phyloP scores from a whole-genome alignment of 768 basidiomycete species.

The Porpolomopsis calyptriformis region DNA sequence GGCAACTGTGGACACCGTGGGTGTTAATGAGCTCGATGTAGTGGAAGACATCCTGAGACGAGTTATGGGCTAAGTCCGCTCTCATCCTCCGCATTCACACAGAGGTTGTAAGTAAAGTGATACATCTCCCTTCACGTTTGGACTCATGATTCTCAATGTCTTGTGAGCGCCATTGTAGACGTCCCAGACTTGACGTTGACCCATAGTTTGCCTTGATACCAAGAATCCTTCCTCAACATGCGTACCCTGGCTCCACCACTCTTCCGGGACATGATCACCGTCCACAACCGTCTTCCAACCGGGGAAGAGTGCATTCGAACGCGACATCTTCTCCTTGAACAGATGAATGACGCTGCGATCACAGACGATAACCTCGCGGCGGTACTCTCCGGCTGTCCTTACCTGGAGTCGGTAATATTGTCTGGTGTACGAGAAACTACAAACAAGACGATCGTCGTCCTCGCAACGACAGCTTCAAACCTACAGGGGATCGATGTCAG shows the following conservation, averaged over 20 bases:
- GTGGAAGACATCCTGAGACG: slow-evolving; percentile 32
- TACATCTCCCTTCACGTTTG: no score
- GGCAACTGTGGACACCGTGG: slow-evolving; percentile 28
- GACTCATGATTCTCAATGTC: no score
- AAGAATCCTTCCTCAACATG: not conserved
- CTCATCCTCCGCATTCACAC: not conserved
- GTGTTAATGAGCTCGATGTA: slow-evolving; percentile 40
- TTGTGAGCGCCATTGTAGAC: no score
- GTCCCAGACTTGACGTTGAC: no score
- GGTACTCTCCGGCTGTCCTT: slow-evolving; percentile 48
- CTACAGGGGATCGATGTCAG: slow-evolving; percentile 69
- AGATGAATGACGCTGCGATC: slow-evolving; percentile 28
- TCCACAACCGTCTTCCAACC: slow-evolving; percentile 50
- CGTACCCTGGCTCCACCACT: slow-evolving; percentile 24
- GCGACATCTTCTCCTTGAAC: slow-evolving; percentile 47
- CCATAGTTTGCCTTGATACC: no score
- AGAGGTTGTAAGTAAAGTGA: not conserved
- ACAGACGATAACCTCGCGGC: slow-evolving; percentile 50
- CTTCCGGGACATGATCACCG: slow-evolving; percentile 48
- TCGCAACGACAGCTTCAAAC: slow-evolving; percentile 52
- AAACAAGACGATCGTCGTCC: slow-evolving; percentile 54
- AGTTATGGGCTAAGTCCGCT: not conserved
- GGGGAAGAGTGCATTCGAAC: slow-evolving; percentile 49
- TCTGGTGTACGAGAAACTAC: slow-evolving; percentile 55
- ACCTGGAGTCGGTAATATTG: slow-evolving; percentile 60